phyloP scores from a whole-genome alignment of 1,284 basidiomycete genomes.

The Microbotryum violaceum region DNA sequence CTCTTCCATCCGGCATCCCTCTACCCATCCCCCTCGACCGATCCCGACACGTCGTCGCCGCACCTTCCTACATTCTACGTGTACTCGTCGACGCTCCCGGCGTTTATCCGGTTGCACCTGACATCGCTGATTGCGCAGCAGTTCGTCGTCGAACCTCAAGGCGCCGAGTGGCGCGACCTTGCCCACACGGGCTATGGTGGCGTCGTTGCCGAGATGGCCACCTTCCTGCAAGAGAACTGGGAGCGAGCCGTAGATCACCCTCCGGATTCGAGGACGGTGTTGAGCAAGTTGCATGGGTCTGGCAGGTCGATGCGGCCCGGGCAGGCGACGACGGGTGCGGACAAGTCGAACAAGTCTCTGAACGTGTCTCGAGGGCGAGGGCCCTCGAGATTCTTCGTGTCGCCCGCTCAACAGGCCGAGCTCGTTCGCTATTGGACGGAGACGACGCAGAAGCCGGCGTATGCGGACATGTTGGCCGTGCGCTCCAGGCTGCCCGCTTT shows the following conservation, averaged over 20 bases:
- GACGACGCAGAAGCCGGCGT: conserved; percentile 45
- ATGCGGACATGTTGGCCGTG: conserved; percentile 52
- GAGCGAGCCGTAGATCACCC: conserved; percentile 57
- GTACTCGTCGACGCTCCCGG: conserved; percentile 60
- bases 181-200: conserved; percentile 60
- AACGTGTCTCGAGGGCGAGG: too few species aligned
- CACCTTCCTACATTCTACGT: conserved; percentile 67
- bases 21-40: conserved; percentile 47
- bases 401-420: not conserved
- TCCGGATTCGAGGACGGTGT: conserved; percentile 60
- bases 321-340: not conserved
- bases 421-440: conserved; percentile 42
- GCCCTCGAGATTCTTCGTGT: too few species aligned
- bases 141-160: conserved; percentile 20
- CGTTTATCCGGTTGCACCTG: conserved; percentile 78
- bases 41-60: conserved; percentile 25
- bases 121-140: conserved; percentile 48
- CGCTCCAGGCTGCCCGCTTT: conserved; percentile 70
- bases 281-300: conserved; percentile 49
- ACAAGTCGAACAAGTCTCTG: too few species aligned
- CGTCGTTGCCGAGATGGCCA: conserved; percentile 65
- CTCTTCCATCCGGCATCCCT: conserved; percentile 51
- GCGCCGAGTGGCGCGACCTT: conserved; percentile 50
- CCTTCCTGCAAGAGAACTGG: conserved; percentile 65
- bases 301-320: conserved; percentile 43